phyloP scores from a whole-genome alignment of 495 filamentous ascomycete genomes.

The Friedmanniomyces simplex region DNA sequence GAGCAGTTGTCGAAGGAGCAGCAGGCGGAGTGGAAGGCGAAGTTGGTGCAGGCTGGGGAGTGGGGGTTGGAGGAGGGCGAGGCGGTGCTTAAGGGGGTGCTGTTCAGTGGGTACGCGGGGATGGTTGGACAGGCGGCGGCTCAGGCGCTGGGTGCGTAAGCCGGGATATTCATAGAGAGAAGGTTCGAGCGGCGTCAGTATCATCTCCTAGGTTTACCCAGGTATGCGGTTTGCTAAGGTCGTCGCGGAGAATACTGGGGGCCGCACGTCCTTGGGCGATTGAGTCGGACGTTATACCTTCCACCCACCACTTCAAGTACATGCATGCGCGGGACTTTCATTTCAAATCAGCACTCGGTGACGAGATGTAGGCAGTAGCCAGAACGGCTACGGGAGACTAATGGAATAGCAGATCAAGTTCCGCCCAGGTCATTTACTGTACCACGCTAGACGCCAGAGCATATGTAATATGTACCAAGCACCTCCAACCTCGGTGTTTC shows the following conservation, averaged over 20 bases:
- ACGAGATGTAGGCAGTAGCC: constrained; percentile 20
- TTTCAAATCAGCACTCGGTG: not conserved
- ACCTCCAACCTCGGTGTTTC: constrained; percentile 36
- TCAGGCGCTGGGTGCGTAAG: constrained; percentile 10
- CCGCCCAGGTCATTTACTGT: not conserved
- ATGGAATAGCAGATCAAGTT: not conserved
- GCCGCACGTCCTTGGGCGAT: no score
- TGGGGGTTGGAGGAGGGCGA: constrained; percentile 66
- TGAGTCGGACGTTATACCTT: not conserved
- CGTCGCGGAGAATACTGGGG: no score
- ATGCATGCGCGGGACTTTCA: not conserved
- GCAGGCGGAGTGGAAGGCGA: constrained; percentile 55
- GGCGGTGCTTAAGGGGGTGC: constrained; percentile 57
- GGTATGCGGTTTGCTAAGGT: no score
- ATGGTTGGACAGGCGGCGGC: constrained; percentile 42
- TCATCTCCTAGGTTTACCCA: no score
- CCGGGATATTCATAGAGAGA: no score
- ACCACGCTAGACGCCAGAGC: not conserved
- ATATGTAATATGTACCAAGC: constrained; percentile 35
- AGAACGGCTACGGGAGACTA: not conserved
- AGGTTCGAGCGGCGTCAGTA: no score
- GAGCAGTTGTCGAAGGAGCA: constrained; percentile 51
- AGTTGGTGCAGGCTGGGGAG: constrained; percentile 56
- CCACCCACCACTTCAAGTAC: not conserved
- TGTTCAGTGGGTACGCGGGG: constrained; percentile 61